Percentiles rank a stretch among this genome's conserved stretches.
These are phyloP conservation scores for Penicillium sp. DNA, from an alignment of 2,329 filamentous ascomycete species.

Conservation along the genomic window DNA sequence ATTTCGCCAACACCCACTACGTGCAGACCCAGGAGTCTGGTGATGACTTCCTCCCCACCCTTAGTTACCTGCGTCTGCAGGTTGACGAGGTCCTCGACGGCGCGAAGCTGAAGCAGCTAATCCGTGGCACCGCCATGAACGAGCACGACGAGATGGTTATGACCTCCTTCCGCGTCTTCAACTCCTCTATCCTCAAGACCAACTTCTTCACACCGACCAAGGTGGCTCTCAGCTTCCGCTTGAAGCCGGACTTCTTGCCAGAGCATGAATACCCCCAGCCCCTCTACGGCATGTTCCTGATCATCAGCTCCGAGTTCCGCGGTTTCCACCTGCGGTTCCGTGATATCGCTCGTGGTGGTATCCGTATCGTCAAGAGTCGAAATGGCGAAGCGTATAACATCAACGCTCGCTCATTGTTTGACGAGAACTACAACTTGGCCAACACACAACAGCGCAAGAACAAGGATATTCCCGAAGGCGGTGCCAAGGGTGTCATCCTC, in stretches of 20 bases:
- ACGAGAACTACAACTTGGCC: constrained; percentile 97
- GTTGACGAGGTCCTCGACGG: constrained; percentile 75
- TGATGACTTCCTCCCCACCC: constrained; percentile 68
- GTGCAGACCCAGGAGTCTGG: constrained; percentile 61
- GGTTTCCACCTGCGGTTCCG: constrained; percentile 97
- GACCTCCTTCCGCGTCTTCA: constrained; percentile 95
- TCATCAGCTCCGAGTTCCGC: constrained; percentile 93
- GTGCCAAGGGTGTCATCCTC: constrained; percentile 95
- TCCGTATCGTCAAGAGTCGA: constrained; percentile 96
- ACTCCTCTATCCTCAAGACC: constrained; percentile 88
- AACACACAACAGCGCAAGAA: constrained; percentile 99
- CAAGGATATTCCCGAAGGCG: constrained; percentile 98
- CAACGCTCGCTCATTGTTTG: constrained; percentile 93
- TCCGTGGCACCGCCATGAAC: constrained; percentile 76
- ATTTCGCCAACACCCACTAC: constrained; percentile 86
- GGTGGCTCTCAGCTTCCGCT: constrained; percentile 92
- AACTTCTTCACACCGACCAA: constrained; percentile 98
- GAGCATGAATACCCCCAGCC: constrained; percentile 89
- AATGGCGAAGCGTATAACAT: constrained; percentile 95
- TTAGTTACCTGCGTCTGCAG: constrained; percentile 65
- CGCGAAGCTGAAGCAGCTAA: constrained; percentile 68
- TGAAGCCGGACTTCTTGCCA: constrained; percentile 78
- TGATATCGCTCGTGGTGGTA: constrained; percentile 93
- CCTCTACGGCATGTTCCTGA: constrained; percentile 96
- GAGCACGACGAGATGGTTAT: constrained; percentile 99